Evolutionary conservation across 805 yeast genomes (phyloP), one percentile per base, ranked within the genome.

Genomic region (Lipomyces orientalis): DNA sequence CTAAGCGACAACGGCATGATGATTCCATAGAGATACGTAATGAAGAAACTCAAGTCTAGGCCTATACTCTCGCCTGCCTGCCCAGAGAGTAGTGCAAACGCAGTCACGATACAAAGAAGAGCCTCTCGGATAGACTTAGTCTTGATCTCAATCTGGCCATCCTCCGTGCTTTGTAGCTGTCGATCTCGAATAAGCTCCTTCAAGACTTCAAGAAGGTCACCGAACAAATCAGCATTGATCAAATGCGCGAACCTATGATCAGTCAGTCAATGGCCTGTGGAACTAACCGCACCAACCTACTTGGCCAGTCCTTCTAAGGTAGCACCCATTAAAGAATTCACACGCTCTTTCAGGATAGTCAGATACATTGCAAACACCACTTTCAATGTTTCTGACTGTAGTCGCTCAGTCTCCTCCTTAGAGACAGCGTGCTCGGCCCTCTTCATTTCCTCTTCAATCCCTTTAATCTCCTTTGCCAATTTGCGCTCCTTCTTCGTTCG

Each of bases 181-280:
- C 68, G 63, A 34, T 70, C 71, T 5, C 60, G 60, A 16, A 92
- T 86, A 31, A 93, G 85, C 78, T 95, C 98, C 72, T 93, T 84
- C 77, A 95, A 83, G 7, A 93, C 97, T 76, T 90, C 96, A 61
- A 95, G 82, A 79, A 95, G 88, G 77, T 95, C 99, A 33, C 98
- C 98, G 73, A 95, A 84, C 57, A 95, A 82, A 72, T 95, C 98
- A 65, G 94, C 87, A 76, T 95, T 95, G 31, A 96, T 93, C 88
- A 93, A 88, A 74, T 90, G 95, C 1, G 98, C 97, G 76, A 89
- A 93, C 75, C 87, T 64, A 51, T 22, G 19, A 49, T 19, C 16
- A 31, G 29, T 58, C 10, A 52, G 55, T 31, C 49, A 12, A 25
- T 19, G 14, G 34, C 55, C 25, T 1, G 29, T 29, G 7, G 10